Conservation (phyloP, 2,329 filamentous ascomycete genomes). For the Sodiomyces alkalinus region DNA sequence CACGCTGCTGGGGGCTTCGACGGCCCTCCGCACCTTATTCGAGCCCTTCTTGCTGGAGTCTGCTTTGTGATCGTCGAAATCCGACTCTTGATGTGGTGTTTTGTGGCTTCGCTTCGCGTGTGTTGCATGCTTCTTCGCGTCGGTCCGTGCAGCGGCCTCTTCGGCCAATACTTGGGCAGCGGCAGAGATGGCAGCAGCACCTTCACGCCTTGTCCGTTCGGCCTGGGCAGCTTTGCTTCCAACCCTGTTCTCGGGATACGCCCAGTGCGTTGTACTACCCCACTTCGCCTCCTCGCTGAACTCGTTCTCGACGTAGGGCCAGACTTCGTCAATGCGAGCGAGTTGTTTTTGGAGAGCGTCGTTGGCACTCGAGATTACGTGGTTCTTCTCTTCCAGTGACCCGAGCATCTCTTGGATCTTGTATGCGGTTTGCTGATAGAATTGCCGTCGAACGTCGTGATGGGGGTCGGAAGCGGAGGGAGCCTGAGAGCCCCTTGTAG, state of each 20-base stretch:
- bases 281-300: conserved; percentile 90
- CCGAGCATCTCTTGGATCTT: conserved; percentile 75
- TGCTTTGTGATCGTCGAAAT: conserved; percentile 55
- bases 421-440: conserved; percentile 64
- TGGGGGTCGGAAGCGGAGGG: conserved; percentile 33
- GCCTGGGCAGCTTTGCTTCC: conserved; percentile 42
- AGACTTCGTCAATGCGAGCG: conserved; percentile 70
- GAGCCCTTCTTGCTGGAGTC: conserved; percentile 46
- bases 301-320: conserved; percentile 72
- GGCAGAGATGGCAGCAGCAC: conserved; percentile 61
- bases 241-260: conserved; percentile 73
- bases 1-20: conserved; percentile 29
- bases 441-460: conserved; percentile 51
- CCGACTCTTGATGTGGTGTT: conserved; percentile 56
- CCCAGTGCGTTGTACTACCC: conserved; percentile 88
- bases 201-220: conserved; percentile 65
- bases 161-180: conserved; percentile 64
- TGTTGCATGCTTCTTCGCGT: conserved; percentile 69
- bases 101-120: conserved; percentile 61
- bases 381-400: conserved; percentile 93
- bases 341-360: conserved; percentile 79
- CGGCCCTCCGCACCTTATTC: conserved; percentile 48
- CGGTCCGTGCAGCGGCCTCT: conserved; percentile 71
- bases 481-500: conserved; percentile 27
- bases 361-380: conserved; percentile 85